Evolutionary conservation across 352 stramenopile species (phyloP).

Genomic region (Albugo laibachii): DNA sequence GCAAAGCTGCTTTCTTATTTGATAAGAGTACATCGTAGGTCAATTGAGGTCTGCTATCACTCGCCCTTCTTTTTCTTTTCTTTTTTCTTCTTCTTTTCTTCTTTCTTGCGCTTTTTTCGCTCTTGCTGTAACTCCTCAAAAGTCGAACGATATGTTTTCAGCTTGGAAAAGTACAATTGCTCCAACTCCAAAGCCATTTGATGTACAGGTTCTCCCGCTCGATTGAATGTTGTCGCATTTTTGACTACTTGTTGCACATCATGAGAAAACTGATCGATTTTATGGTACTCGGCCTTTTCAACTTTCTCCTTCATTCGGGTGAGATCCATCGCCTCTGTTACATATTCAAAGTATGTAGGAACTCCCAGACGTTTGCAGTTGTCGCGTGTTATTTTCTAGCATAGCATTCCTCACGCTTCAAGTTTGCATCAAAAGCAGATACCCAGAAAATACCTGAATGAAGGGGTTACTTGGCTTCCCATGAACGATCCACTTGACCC

Average conservation of each 20-base stretch:
- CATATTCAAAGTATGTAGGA: slow-evolving; percentile 74
- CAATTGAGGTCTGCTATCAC: too few relatives aligned
- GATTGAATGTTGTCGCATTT: slow-evolving; percentile 76
- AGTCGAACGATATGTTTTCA: slow-evolving; percentile 32
- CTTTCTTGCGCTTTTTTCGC: slow-evolving; percentile 76
- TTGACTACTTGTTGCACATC: slow-evolving; percentile 65
- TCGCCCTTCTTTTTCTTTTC: slow-evolving; percentile 70
- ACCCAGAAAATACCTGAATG: slow-evolving; percentile 14
- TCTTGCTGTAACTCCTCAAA: slow-evolving; percentile 64
- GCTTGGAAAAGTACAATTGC: slow-evolving; percentile 51
- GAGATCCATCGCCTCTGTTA: slow-evolving; percentile 63
- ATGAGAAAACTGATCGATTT: slow-evolving; percentile 51
- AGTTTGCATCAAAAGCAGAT: not conserved
- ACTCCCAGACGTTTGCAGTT: slow-evolving; percentile 71
- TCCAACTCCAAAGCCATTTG: slow-evolving; percentile 70
- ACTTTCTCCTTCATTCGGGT: slow-evolving; percentile 72
- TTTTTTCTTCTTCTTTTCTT: slow-evolving; percentile 80
- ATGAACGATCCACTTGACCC: slow-evolving; percentile 46
- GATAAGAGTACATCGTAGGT: too few relatives aligned
- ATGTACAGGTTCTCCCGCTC: slow-evolving; percentile 56
- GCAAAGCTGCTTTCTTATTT: too few relatives aligned
- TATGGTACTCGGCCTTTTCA: slow-evolving; percentile 45
- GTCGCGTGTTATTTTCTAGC: slow-evolving; percentile 60
- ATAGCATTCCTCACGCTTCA: not conserved
- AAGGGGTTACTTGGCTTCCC: slow-evolving; percentile 64